phyloP scores from a whole-genome alignment of 2,329 filamentous ascomycete genomes.

The Pseudogymnoascus sp. region DNA sequence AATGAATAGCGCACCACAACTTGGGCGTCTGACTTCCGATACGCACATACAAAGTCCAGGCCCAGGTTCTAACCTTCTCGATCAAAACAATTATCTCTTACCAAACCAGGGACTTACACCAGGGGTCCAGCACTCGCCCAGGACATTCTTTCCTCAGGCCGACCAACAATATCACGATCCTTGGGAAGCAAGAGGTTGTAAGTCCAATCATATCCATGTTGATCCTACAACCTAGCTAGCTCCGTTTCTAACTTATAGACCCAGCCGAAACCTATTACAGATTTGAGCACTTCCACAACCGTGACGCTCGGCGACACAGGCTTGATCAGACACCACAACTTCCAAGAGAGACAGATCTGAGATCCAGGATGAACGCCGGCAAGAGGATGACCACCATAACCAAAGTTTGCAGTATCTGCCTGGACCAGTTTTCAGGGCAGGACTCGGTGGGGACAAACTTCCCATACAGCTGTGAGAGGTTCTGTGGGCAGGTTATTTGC shows the following conservation, averaged over 20 bases:
- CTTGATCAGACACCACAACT: not conserved
- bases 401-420: not conserved
- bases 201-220: not conserved
- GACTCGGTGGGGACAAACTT: not conserved
- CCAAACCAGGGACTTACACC: not conserved
- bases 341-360: not conserved
- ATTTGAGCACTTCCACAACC: not conserved
- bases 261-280: not conserved
- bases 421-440: not conserved
- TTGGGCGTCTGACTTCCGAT: not conserved
- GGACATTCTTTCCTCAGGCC: not conserved
- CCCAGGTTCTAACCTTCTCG: not conserved
- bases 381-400: not conserved
- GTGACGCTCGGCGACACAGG: not conserved
- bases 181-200: not conserved
- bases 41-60: not conserved
- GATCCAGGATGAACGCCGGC: not conserved
- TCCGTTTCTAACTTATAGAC: not conserved
- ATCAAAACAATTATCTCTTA: not conserved
- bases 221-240: not conserved
- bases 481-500: conserved; percentile 17
- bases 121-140: not conserved
- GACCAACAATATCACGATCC: not conserved
- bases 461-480: not conserved
- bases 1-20: not conserved